Percentiles rank a stretch among this genome's conserved stretches.
phyloP scores from a whole-genome alignment of 2,329 filamentous ascomycete species.

The Alternaria ethzedia region DNA sequence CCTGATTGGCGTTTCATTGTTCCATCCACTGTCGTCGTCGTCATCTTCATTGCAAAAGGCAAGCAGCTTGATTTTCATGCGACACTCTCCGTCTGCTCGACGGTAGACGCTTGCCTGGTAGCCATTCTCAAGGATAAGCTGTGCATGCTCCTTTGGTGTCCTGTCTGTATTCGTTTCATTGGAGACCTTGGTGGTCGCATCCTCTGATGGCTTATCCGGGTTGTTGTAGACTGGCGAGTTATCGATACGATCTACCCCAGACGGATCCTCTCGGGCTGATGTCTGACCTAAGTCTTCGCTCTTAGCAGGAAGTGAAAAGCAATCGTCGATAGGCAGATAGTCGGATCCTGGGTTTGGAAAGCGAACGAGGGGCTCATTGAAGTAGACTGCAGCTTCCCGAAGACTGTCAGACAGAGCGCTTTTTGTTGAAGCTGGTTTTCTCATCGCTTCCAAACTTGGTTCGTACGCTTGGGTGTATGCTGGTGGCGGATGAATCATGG shows the following conservation, averaged over 20 bases:
- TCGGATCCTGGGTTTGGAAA: neutral
- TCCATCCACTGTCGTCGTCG: neutral
- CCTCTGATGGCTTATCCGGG: neutral
- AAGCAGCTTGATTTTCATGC: neutral
- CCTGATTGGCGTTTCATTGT: neutral
- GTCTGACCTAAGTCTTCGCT: neutral
- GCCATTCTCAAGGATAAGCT: neutral
- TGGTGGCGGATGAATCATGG: constrained; percentile 1
- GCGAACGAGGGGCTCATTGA: neutral
- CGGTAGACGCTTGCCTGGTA: neutral
- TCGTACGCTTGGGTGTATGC: neutral
- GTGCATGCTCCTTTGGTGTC: neutral
- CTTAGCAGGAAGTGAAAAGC: neutral
- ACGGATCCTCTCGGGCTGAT: neutral
- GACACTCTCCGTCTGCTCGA: neutral
- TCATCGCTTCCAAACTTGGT: neutral
- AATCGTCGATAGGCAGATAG: neutral
- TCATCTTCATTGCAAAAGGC: neutral
- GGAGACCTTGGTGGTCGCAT: neutral
- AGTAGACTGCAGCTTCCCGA: neutral
- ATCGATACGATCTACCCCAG: neutral
- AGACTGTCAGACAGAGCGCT: constrained; percentile 26
- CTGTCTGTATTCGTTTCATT: neutral
- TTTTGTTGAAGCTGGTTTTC: constrained; percentile 34
- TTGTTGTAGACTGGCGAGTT: neutral